These are phyloP conservation scores for Friedmanniomyces simplex DNA, from an alignment of 495 filamentous ascomycete species.

Conservation along the genomic window DNA sequence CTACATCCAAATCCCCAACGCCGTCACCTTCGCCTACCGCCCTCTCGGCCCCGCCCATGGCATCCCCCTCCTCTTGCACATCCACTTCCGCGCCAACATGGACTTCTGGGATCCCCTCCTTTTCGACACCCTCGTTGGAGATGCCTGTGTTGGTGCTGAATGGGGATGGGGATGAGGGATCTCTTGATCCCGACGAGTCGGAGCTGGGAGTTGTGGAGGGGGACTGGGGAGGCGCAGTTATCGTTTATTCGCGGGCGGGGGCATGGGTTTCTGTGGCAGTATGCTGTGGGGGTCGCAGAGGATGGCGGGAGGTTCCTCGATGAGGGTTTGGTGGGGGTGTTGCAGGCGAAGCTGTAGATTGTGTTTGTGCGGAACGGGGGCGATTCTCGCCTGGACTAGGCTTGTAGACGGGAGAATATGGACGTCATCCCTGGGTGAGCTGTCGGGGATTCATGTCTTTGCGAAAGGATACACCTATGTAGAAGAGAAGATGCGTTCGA, in stretches of 20 bases:
- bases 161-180: not conserved
- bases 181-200: not conserved
- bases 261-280: not conserved
- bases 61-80: constrained; percentile 28
- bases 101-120: constrained; percentile 24
- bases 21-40: constrained; percentile 31
- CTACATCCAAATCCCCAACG: not conserved
- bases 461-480: too few relatives aligned
- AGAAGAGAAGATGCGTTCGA: too few relatives aligned
- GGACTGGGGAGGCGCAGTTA: not conserved
- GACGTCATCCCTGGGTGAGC: too few relatives aligned
- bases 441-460: too few relatives aligned
- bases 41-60: constrained; percentile 24
- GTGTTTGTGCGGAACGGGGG: too few relatives aligned
- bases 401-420: too few relatives aligned
- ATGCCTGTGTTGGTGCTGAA: not conserved
- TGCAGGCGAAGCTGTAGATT: not conserved
- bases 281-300: not conserved
- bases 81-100: constrained; percentile 30
- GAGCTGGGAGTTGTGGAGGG: not conserved
- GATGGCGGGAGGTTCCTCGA: not conserved
- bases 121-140: constrained; percentile 15
- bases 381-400: too few relatives aligned
- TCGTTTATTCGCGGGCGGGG: not conserved
- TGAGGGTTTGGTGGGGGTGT: not conserved